phyloP scores from a whole-genome alignment of 257 asterid species.

The Thymus mandschuricus region DNA sequence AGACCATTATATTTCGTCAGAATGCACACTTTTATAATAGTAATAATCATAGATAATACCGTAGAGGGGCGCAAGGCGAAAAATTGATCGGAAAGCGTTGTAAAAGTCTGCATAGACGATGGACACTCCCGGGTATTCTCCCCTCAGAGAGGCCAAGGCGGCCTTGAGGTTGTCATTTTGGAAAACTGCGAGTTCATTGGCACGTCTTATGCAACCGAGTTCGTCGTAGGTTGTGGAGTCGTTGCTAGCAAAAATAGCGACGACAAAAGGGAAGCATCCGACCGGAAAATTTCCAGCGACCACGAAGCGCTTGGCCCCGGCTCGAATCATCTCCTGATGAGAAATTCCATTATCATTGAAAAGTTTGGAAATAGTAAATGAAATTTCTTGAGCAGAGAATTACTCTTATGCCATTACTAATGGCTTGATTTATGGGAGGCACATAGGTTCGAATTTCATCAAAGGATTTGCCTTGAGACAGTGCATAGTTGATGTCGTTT shows the following conservation, averaged over 20 bases:
- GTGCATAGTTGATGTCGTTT: constrained; percentile 32
- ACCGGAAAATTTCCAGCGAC: constrained; percentile 31
- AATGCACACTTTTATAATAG: background rate
- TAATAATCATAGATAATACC: background rate
- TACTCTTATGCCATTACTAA: constrained; percentile 36
- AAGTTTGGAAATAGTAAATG: no score
- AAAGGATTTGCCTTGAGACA: constrained; percentile 9
- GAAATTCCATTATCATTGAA: no score
- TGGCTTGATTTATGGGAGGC: constrained; percentile 25
- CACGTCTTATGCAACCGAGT: constrained; percentile 24
- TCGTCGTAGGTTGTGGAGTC: constrained; percentile 17
- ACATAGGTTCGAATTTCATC: constrained; percentile 20
- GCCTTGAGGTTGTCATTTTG: constrained; percentile 4
- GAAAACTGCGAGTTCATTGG: constrained; percentile 10
- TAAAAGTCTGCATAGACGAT: constrained; percentile 27
- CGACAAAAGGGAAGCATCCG: constrained; percentile 21
- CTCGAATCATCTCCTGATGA: constrained; percentile 23
- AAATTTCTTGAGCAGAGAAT: no score
- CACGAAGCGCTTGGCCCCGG: constrained; percentile 27
- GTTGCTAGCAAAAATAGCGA: background rate
- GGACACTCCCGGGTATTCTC: background rate
- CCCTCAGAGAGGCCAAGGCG: background rate
- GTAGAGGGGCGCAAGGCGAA: background rate
- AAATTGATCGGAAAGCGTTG: background rate
- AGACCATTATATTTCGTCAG: background rate